Evolutionary conservation across 768 basidiomycete species (phyloP), one percentile per base, ranked within the genome.

Genomic region (Termitomyces sp.): DNA sequence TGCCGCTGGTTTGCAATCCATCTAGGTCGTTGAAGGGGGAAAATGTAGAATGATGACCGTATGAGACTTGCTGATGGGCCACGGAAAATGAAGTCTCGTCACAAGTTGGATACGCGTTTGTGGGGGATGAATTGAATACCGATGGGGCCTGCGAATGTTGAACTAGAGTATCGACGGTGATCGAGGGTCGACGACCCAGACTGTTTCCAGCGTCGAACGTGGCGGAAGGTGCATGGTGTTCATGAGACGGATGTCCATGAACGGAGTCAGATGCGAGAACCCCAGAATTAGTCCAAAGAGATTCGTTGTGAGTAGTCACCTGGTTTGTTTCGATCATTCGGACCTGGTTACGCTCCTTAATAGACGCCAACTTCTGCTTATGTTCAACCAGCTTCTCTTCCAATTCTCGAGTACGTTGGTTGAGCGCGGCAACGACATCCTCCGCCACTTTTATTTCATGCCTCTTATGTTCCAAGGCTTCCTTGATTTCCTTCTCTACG

Each of bases 311-410:
- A 67, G 66, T 52, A 67, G 70, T 51, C 68, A 67, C 72, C 58
- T 72, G 72, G 65, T 50, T 45, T 33, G 63, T 52, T 56, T 77
- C 78, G 55, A 82, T 77, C 69, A 73, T 81, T 60, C 76, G 70
- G 52, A 76, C 75, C 66, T 86, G 84, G 35, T 81, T 84, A 55
- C 79, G 82, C 64, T 87, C 86, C 66, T 84, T 85, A 40, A 84
- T 78, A n/a, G 73, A 70, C 63, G 74, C 79, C 59, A 95, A 74
- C 58, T 79, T 79, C 64, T 84, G 84, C 74, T 81, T 86, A 73
- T 87, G 85, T 60, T 82, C 79, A 36, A 82, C 79, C 39, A 94
- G 79, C 66, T 77, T 82, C 52, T 88, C 87, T 73, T 95, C 92
- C 59, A 94, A 75, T 67, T 89, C 90, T 63, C 85, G 82, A 49